Evolutionary conservation across 164 flowering plant genomes (phyloP), one percentile per base, ranked within the genome.

Genomic region (Dillenia turbinata): DNA sequence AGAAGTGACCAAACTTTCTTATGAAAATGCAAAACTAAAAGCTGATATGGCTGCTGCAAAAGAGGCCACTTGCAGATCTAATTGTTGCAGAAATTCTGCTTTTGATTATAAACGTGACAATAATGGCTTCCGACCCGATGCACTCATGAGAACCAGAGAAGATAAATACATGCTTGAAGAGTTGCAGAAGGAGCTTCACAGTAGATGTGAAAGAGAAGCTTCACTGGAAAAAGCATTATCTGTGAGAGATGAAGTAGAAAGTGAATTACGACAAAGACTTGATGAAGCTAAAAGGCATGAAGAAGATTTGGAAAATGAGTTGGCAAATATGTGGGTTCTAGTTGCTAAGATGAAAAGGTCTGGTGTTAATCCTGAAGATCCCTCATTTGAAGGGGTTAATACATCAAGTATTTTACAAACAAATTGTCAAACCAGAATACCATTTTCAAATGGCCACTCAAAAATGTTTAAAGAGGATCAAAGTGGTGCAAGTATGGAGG

Each of bases 1-100:
- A 73, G 96, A 92, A 80, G 95, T 89, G 52, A 85, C 96, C 45
- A 88, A 77, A 59, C 88, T 89, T 50, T 83, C 94, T 24, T 82
- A 77, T 65, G 83, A 87, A 75, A 92, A 87, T 73, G 89, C 94
- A 47, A 85, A 82, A 64, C 76, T 91, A 61, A 75, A 65, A 47
- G 76, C 75, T 65, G 89, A 90, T 11, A 71, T 84, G 69, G 75
- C 80, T 51, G 75, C 79, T 65, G 73, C 81, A 49, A 79, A 77
- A 64, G 89, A 84, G 56, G 63, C 56, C 33, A 65, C 12, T 16
- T 66, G 70, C 57, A 71, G 69, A 74, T 70, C 71, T 57, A 72
- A 60, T 57, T 66, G 65, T 60, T 75, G 60, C 52, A 71, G 76
- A 60, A 63, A 69, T 50, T 57, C 59, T 47, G 33, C 70, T 54